Conservation (phyloP, 305 asterid genomes). For the Rubia balearica region DNA sequence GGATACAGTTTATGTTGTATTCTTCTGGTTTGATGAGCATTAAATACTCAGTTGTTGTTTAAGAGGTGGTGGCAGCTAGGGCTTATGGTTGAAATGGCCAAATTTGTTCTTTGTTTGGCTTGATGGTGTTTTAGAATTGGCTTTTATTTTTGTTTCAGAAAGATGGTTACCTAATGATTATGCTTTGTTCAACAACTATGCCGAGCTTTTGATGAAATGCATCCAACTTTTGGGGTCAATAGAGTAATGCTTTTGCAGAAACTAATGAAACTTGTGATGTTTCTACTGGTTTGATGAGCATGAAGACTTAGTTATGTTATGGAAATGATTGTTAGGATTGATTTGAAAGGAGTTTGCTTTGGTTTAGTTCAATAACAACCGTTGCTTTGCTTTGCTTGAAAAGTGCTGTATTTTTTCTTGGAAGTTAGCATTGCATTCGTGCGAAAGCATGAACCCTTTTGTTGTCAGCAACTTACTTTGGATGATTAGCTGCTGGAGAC, state of each 20-base stretch:
- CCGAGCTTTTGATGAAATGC: neutral
- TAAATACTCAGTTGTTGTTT: neutral
- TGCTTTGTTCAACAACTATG: neutral
- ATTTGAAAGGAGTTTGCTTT: conserved; percentile 4
- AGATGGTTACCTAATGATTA: neutral
- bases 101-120: neutral
- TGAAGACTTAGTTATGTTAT: neutral
- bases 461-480: neutral
- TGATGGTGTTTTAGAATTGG: neutral
- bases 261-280: neutral
- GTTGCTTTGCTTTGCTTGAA: neutral
- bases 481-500: neutral
- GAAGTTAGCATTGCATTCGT: neutral
- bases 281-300: neutral
- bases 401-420: neutral
- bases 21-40: neutral
- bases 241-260: conserved; percentile 3
- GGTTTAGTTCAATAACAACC: neutral
- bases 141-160: neutral
- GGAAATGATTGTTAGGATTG: neutral
- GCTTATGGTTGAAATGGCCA: neutral
- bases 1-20: neutral
- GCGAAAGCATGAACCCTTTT: neutral
- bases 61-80: neutral
- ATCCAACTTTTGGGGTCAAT: neutral